Evolutionary conservation across 228 moss, liverwort and hornwort genomes (phyloP), one percentile per base, ranked within the genome.

Genomic region (Sphagnum magellanicum): DNA sequence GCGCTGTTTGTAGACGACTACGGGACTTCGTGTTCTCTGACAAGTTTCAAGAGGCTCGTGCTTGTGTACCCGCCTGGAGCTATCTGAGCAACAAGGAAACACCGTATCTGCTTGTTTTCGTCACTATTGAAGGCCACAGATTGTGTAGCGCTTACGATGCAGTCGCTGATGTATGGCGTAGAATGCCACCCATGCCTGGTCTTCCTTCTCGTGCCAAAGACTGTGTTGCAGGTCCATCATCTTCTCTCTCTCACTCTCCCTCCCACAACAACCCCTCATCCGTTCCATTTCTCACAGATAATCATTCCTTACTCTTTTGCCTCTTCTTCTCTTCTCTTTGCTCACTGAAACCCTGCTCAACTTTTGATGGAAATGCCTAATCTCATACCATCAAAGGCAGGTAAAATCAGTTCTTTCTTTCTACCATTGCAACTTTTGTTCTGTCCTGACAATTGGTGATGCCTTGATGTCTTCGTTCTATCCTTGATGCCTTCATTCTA

Each of bases 151-250:
- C 84, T 1, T 84, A 76, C 6, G 81, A 84, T 63, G 71, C 76
- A 9, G 57, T 4, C 1, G 6, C 49, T 8, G 78, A 81, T 67
- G 68, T 66, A 47, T 84, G 84, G 84, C 67, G 75, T 0, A 59
- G 67, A 4, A 81, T 84, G 84, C 84, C 84, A 0, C 78, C 84
- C 63, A 74, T 84, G 74, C 78, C 12, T 12, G 84, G 84, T 0
- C 68, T 84, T 5, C 65, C 81, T 50, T 60, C 81, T 0, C 61
- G 64, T 16, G 84, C 81, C 0, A 84, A 84, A 64, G 78, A 78
- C 66, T 81, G 81, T 69, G 64, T 84, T 5, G 81, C 84, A 60
- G 84, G 84, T 84, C 15, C 68, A 63, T 5, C 15, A 68, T 70
- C 58, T 10, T 16, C 50, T 32, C 32, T 32, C 32, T 32, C 32